A percentile compares a stretch with the other conserved stretches of the same genome.
phyloP scores from a whole-genome alignment of 2,329 filamentous ascomycete genomes.

The Hypoxylon sp. region DNA sequence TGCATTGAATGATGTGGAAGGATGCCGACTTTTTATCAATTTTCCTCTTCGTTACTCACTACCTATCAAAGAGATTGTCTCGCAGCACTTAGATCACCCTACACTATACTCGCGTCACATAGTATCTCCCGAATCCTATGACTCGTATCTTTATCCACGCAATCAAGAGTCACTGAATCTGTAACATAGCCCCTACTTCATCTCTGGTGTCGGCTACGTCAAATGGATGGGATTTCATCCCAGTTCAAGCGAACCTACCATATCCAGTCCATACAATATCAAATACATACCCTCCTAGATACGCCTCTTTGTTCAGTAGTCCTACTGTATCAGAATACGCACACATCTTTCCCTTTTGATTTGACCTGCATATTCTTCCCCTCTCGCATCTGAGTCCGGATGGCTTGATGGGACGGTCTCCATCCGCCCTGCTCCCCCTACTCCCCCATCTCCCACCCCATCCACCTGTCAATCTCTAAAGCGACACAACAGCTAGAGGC shows the following conservation, averaged over 20 bases:
- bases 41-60: slow-evolving; percentile 10
- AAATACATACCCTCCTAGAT: slow-evolving; percentile 2
- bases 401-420: slow-evolving; percentile 34
- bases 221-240: slow-evolving; percentile 3
- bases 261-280: slow-evolving; percentile 8
- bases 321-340: slow-evolving; percentile 31
- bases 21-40: slow-evolving; percentile 16
- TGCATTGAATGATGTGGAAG: slow-evolving; percentile 14
- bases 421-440: slow-evolving; percentile 17
- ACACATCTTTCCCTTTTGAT: slow-evolving; percentile 37
- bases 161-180: slow-evolving; percentile 25
- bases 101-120: slow-evolving; percentile 9
- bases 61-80: slow-evolving; percentile 11
- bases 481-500: slow-evolving; percentile 38
- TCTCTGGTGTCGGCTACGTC: slow-evolving; percentile 3
- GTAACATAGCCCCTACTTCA: slow-evolving; percentile 25
- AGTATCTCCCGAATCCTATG: slow-evolving; percentile 12
- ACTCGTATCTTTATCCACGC: slow-evolving; percentile 24
- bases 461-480: slow-evolving; percentile 17
- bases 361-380: slow-evolving; percentile 39
- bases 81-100: slow-evolving; percentile 2
- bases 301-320: slow-evolving; percentile 12
- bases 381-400: slow-evolving; percentile 22
- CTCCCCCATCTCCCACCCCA: slow-evolving; percentile 18
- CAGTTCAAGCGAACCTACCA: slow-evolving; percentile 3